Base-by-base conservation (phyloP, 805 yeast species). In the Starmerella bombi region DNA sequence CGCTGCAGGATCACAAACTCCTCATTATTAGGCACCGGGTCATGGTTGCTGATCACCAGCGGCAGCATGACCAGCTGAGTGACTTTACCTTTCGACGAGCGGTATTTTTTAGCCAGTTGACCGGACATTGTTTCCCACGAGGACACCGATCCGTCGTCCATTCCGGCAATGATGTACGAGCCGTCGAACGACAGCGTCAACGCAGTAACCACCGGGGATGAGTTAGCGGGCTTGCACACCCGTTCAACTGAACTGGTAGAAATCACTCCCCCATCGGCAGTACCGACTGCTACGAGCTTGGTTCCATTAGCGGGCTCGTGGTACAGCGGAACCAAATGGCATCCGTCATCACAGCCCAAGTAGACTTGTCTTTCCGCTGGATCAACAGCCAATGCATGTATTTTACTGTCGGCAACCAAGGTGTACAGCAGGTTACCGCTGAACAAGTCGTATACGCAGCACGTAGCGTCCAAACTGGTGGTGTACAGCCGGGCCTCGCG, bases 281-380 rank as follows among this genome's bases (percentile, higher is more conserved):
- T 38, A 5, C 81, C 83, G n/a, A 71, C 67, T 3, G 74, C 64
- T 51, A 74, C 80, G 44, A 76, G 60, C 10, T 64, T 61, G 1
- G 57, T 43, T n/a, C n/a, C n/a, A 4, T 53, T 49, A 16, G 59
- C 57, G 10, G 61, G 55, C 19, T 69, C 65, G 10, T 60, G 59
- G 49, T 60, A 62, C 36, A 81, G 58, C 7, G 76, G 71, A 4
- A 81, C 66, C 28, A 63, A 56, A 45, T 77, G 65, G 32, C 83
- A 51, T 10, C 94, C 95, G 45, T 73, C 68, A 2, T 60, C 52
- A 14, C 79, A 59, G 1, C 94, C 96, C 6, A 71, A 72, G 55
- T 80, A 88, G 1, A 81, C 43, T 2, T 75, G 68, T 51, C 97
- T 66, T 52, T 76, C 82, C 0, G 86, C 83, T 1, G 93, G 84